These are phyloP conservation scores for Ceratocystiopsis sp. DNA, from an alignment of 2,329 filamentous ascomycete species.

Conservation along the genomic window DNA sequence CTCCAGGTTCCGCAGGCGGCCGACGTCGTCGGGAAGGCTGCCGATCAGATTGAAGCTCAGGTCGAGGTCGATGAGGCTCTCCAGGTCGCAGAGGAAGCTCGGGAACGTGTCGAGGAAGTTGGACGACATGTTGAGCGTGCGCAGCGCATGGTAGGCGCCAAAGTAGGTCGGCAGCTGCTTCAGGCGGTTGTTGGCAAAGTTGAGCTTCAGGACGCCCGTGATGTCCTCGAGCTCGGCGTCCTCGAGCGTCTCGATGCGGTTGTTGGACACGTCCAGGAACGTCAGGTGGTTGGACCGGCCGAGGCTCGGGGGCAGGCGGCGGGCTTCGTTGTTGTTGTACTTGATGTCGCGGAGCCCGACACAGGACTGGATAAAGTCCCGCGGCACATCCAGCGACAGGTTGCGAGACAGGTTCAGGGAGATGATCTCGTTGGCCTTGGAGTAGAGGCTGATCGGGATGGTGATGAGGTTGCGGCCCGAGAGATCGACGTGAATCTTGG, in stretches of 20 bases:
- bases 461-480: conserved; percentile 80
- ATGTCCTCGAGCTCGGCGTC: conserved; percentile 66
- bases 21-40: conserved; percentile 59
- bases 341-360: conserved; percentile 86
- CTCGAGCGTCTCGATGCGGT: conserved; percentile 72
- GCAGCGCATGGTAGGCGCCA: conserved; percentile 57
- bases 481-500: conserved; percentile 86
- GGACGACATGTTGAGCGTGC: conserved; percentile 81
- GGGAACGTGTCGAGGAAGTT: conserved; percentile 82
- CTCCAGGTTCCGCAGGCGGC: conserved; percentile 63
- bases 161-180: conserved; percentile 68
- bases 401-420: conserved; percentile 89
- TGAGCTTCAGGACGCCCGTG: conserved; percentile 66
- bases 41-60: conserved; percentile 91
- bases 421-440: conserved; percentile 81
- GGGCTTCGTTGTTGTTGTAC: conserved; percentile 85
- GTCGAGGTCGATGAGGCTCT: conserved; percentile 77
- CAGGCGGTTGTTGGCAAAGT: conserved; percentile 83
- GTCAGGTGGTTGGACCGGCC: conserved; percentile 67
- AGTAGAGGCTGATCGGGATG: conserved; percentile 87
- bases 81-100: conserved; percentile 64
- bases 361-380: conserved; percentile 92
- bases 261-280: conserved; percentile 88
- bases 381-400: conserved; percentile 76
- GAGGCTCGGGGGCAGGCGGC: conserved; percentile 69